These are phyloP conservation scores for Lenzites betulinus DNA, from an alignment of 768 basidiomycete genomes.

Conservation along the genomic window DNA sequence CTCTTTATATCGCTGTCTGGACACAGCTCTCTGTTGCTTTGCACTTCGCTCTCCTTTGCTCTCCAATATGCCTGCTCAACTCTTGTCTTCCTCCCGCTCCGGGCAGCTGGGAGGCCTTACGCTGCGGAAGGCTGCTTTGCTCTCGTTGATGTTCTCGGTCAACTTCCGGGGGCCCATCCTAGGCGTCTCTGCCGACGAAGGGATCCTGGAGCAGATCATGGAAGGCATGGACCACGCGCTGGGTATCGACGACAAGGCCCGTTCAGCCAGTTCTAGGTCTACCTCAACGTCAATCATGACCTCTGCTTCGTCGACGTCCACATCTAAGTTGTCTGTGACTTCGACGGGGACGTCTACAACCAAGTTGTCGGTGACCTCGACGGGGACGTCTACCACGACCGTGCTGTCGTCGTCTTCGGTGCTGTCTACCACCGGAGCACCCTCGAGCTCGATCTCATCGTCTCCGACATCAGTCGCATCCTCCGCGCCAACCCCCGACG, in stretches of 20 bases:
- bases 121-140: conserved; percentile 11
- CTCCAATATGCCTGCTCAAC: background rate
- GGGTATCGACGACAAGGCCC: background rate
- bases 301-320: background rate
- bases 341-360: background rate
- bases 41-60: background rate
- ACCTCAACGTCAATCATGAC: background rate
- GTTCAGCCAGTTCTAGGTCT: background rate
- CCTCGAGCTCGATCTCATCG: background rate
- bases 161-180: background rate
- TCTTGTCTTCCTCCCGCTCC: background rate
- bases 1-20: conserved; percentile 6
- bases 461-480: background rate
- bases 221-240: conserved; percentile 4
- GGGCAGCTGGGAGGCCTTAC: background rate
- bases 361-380: background rate
- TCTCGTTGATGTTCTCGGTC: background rate
- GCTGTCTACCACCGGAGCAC: too few species aligned
- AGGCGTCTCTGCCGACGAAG: background rate
- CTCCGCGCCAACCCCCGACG: background rate
- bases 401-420: too few species aligned
- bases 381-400: background rate
- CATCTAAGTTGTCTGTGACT: background rate
- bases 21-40: background rate
- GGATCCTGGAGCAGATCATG: background rate